Percentiles rank a stretch among this genome's conserved stretches.
Conservation (phyloP, 257 asterid genomes). For the Schizonepeta tenuifolia region DNA sequence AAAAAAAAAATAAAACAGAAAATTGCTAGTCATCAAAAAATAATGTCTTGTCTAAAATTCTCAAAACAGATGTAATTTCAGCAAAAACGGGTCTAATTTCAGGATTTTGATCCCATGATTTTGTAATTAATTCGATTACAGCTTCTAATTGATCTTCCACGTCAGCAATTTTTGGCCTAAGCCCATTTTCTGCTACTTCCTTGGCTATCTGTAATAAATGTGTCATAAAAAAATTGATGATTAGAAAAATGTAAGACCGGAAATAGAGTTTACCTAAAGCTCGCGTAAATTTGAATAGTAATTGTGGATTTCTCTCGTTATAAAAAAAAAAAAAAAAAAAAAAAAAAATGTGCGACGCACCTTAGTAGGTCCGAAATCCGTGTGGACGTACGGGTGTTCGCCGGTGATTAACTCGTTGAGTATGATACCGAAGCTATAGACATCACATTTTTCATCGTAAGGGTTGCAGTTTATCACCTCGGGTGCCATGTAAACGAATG, state of each 20-base stretch:
- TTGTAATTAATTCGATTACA: conserved; percentile 47
- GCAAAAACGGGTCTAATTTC: conserved; percentile 55
- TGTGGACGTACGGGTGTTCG: conserved; percentile 65
- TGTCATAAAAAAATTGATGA: no score
- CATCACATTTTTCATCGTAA: conserved; percentile 77
- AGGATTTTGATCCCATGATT: conserved; percentile 67
- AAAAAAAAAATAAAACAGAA: background rate
- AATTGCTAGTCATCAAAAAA: background rate
- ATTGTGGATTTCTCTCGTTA: no score
- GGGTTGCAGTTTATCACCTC: conserved; percentile 69
- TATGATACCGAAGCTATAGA: conserved; percentile 68
- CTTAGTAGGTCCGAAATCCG: conserved; percentile 66
- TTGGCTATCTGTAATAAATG: conserved; percentile 44
- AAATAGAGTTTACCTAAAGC: no score
- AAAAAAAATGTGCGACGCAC: conserved; percentile 31
- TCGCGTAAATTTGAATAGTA: no score
- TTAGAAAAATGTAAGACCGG: no score
- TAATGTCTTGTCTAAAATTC: conserved; percentile 38
- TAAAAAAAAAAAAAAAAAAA: no score
- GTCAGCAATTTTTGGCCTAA: conserved; percentile 60
- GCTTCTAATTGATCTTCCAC: conserved; percentile 42
- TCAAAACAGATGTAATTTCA: conserved; percentile 53
- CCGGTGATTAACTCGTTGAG: conserved; percentile 69
- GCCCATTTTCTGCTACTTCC: conserved; percentile 71
- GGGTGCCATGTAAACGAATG: conserved; percentile 87